Evolutionary conservation across 2,329 filamentous ascomycete species (phyloP).

Genomic region (Epichloe aotearoae): DNA sequence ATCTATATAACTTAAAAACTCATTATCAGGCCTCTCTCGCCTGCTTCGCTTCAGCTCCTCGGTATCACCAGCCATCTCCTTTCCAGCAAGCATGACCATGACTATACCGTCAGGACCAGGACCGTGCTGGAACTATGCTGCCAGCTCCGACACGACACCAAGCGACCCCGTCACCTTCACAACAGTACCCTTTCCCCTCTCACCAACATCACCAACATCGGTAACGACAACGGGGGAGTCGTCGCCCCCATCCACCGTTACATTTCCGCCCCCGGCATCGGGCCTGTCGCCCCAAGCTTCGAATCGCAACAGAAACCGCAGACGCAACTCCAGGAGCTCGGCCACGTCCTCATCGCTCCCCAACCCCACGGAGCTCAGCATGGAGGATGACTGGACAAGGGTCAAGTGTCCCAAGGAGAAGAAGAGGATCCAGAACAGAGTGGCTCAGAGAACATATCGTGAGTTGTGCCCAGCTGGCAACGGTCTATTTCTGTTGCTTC

Average conservation of each 20-base stretch:
- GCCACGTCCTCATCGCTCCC: conserved; percentile 1
- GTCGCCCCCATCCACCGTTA: neutral
- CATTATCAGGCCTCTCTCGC: neutral
- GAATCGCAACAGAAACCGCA: neutral
- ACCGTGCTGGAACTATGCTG: conserved; percentile 1
- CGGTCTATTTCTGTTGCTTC: neutral
- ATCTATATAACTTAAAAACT: neutral
- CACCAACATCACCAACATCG: conserved; percentile 3
- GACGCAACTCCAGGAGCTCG: neutral
- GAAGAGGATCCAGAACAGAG: conserved; percentile 8
- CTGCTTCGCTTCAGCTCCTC: neutral
- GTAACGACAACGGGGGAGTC: neutral
- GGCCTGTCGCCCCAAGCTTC: neutral
- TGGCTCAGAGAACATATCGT: conserved; percentile 15
- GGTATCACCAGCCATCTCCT: neutral
- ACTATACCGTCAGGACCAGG: neutral
- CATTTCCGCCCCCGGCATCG: neutral
- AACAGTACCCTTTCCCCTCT: conserved; percentile 1
- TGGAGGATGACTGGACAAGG: conserved; percentile 9
- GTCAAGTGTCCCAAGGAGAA: conserved; percentile 7
- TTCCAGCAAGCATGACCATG: conserved; percentile 1
- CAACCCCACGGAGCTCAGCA: conserved; percentile 3
- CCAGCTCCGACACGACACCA: neutral
- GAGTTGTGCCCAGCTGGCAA: conserved; percentile 3
- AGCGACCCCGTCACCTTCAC: neutral